phyloP scores from a whole-genome alignment of 208 protist genomes.

The Naegleria lovaniensis region DNA sequence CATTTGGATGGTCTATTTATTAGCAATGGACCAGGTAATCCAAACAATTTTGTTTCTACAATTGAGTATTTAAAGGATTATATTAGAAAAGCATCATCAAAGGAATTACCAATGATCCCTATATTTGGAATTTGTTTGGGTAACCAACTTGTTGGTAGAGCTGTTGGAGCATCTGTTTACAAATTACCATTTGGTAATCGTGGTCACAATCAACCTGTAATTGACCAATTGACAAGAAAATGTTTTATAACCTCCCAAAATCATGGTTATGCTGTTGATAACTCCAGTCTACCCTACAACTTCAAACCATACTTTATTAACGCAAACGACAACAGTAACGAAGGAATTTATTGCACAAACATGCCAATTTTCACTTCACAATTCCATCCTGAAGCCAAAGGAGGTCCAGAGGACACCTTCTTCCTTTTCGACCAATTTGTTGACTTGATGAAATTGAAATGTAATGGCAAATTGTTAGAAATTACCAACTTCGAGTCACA shows the following conservation, averaged over 20 bases:
- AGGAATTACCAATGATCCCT: slow-evolving; percentile 64
- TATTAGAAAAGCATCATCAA: slow-evolving; percentile 34
- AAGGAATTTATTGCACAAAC: slow-evolving; percentile 85
- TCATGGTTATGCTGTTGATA: slow-evolving; percentile 95
- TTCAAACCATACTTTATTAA: slow-evolving; percentile 93
- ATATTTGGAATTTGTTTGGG: slow-evolving; percentile 98
- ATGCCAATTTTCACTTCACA: slow-evolving; percentile 94
- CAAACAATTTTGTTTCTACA: slow-evolving; percentile 71
- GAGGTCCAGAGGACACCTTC: slow-evolving; percentile 92
- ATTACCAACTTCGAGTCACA: not conserved
- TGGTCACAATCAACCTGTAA: slow-evolving; percentile 95
- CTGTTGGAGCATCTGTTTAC: slow-evolving; percentile 80
- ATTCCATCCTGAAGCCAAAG: slow-evolving; percentile 95
- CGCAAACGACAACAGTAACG: slow-evolving; percentile 93
- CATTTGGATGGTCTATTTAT: slow-evolving; percentile 89
- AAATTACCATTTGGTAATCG: slow-evolving; percentile 98
- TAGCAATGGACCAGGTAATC: slow-evolving; percentile 86
- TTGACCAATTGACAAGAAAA: slow-evolving; percentile 64
- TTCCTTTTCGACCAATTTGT: slow-evolving; percentile 95
- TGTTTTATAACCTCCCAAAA: slow-evolving; percentile 96
- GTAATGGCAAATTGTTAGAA: not conserved
- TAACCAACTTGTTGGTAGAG: slow-evolving; percentile 92
- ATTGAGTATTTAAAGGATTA: slow-evolving; percentile 85
- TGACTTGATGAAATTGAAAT: slow-evolving; percentile 51
- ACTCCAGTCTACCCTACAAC: slow-evolving; percentile 65